These are phyloP conservation scores for Candida maesae DNA, from an alignment of 805 yeast species.

Conservation along the genomic window DNA sequence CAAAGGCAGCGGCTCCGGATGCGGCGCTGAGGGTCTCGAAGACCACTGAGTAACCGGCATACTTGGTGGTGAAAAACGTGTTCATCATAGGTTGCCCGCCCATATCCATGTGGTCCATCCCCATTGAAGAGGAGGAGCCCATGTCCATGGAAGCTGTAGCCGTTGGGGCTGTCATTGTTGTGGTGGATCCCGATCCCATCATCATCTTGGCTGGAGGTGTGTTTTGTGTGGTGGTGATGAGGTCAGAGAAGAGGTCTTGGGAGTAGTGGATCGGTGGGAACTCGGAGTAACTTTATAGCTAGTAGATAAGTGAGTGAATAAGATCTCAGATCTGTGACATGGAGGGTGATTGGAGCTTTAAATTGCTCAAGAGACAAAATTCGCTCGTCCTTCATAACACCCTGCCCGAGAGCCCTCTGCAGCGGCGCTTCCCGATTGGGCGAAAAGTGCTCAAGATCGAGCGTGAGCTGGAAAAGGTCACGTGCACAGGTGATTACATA, in stretches of 20 bases:
- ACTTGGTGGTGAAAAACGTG: slow-evolving; percentile 50
- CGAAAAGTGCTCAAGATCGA: slow-evolving; percentile 8
- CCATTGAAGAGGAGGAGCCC: slow-evolving; percentile 5
- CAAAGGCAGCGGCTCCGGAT: slow-evolving; percentile 62
- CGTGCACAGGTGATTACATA: too few relatives aligned
- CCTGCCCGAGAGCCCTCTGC: too few relatives aligned
- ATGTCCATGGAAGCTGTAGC: slow-evolving; percentile 7
- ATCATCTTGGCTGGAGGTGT: slow-evolving; percentile 23
- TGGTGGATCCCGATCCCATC: slow-evolving; percentile 14
- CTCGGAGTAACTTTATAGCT: too few relatives aligned
- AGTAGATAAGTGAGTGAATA: background rate
- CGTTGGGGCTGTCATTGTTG: slow-evolving; percentile 11
- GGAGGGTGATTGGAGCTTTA: background rate
- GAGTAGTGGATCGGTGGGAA: too few relatives aligned
- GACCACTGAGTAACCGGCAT: slow-evolving; percentile 55
- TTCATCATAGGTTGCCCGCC: too few relatives aligned
- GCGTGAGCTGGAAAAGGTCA: too few relatives aligned
- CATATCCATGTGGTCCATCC: slow-evolving; percentile 12
- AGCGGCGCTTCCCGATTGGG: slow-evolving; percentile 2
- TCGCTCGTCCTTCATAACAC: background rate
- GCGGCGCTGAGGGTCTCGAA: slow-evolving; percentile 53
- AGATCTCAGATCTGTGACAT: background rate
- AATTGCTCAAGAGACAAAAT: slow-evolving; percentile 1
- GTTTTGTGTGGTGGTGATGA: background rate
- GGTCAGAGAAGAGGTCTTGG: background rate